Percentiles rank a stretch among this genome's conserved stretches.
Conservation (phyloP, 116 monocot species). For the Iris pallida region DNA sequence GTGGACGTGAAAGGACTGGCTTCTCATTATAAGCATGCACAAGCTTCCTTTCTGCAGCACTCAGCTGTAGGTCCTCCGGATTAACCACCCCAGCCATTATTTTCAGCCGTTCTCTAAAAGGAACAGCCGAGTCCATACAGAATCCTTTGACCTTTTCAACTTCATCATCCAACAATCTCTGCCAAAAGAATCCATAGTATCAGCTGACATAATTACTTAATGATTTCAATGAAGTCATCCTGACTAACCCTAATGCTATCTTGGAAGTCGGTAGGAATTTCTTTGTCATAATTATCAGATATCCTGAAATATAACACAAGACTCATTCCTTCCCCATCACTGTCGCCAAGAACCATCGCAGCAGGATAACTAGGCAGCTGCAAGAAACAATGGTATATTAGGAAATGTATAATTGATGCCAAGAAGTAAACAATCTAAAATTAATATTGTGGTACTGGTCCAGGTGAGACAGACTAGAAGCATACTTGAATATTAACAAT, state of each 20-base stretch:
- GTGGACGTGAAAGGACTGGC: slow-evolving; percentile 51
- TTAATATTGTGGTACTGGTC: background rate
- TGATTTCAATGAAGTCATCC: background rate
- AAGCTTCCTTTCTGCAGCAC: slow-evolving; percentile 44
- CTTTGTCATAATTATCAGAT: slow-evolving; percentile 56
- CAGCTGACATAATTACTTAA: background rate
- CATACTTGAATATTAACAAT: slow-evolving; percentile 68
- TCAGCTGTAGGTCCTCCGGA: slow-evolving; percentile 48
- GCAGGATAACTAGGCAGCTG: slow-evolving; percentile 87
- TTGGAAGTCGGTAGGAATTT: slow-evolving; percentile 40
- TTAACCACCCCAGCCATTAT: slow-evolving; percentile 48
- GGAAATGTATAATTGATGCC: background rate
- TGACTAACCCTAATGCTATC: slow-evolving; percentile 43
- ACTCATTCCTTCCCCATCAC: slow-evolving; percentile 74
- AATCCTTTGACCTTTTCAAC: slow-evolving; percentile 51
- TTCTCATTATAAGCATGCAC: slow-evolving; percentile 56
- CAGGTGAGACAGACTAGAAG: background rate
- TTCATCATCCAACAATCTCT: slow-evolving; percentile 49
- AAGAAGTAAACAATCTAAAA: background rate
- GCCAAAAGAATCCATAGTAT: slow-evolving; percentile 7
- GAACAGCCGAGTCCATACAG: slow-evolving; percentile 31
- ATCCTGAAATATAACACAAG: slow-evolving; percentile 61
- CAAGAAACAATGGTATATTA: slow-evolving; percentile 7
- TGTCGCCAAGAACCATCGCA: slow-evolving; percentile 72
- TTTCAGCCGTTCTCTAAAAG: slow-evolving; percentile 53